These are phyloP conservation scores for Aspergillus calidoustus DNA, from an alignment of 2,329 filamentous ascomycete species.

Conservation along the genomic window DNA sequence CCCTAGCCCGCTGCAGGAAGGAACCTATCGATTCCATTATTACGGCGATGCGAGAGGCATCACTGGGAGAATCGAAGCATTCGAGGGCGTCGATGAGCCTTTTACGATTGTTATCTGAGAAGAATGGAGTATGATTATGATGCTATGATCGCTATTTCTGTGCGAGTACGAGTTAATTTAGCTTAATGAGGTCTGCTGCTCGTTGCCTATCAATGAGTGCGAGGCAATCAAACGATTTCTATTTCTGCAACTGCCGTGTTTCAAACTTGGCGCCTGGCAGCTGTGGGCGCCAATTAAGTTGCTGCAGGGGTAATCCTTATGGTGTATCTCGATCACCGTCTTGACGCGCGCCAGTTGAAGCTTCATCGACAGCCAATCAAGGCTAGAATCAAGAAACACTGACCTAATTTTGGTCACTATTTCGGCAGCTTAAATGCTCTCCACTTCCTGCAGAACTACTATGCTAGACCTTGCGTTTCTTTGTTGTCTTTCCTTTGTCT, in stretches of 20 bases:
- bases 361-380: slow-evolving; percentile 17
- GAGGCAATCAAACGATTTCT: neutral
- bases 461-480: neutral
- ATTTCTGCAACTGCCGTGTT: slow-evolving; percentile 14
- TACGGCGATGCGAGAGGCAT: slow-evolving; percentile 79
- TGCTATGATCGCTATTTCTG: slow-evolving; percentile 3
- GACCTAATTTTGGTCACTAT: slow-evolving; percentile 6
- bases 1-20: slow-evolving; percentile 47
- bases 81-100: slow-evolving; percentile 68
- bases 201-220: neutral
- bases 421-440: neutral
- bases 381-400: neutral
- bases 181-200: neutral
- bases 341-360: slow-evolving; percentile 26
- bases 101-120: slow-evolving; percentile 40
- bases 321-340: slow-evolving; percentile 6
- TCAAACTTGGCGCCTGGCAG: slow-evolving; percentile 11
- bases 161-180: neutral
- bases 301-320: neutral
- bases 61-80: slow-evolving; percentile 64
- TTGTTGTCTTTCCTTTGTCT: slow-evolving; percentile 1
- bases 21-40: slow-evolving; percentile 79
- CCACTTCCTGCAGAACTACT: neutral
- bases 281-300: slow-evolving; percentile 16
- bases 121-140: neutral